These are phyloP conservation scores for Ceratocystis alfenasii DNA, from an alignment of 2,329 filamentous ascomycete genomes.

Conservation along the genomic window DNA sequence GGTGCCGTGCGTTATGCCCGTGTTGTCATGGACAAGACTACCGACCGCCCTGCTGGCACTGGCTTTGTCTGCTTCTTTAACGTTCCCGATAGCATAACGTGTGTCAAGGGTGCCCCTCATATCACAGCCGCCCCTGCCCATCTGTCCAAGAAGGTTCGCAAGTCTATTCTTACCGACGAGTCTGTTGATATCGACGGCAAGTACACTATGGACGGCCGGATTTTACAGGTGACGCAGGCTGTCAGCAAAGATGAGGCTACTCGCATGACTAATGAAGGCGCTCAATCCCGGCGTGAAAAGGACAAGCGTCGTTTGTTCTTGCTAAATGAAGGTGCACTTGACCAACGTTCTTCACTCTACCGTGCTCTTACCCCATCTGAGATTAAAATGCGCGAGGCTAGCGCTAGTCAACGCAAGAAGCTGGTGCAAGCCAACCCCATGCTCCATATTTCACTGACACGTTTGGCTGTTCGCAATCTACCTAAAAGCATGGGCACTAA, in stretches of 20 bases:
- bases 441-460: slow-evolving; percentile 76
- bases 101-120: slow-evolving; percentile 63
- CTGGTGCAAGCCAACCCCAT: slow-evolving; percentile 85
- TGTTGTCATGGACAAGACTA: slow-evolving; percentile 75
- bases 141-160: slow-evolving; percentile 42
- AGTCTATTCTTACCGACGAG: slow-evolving; percentile 81
- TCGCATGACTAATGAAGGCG: slow-evolving; percentile 58
- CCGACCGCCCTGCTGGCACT: slow-evolving; percentile 78
- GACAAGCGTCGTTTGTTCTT: slow-evolving; percentile 88
- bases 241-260: slow-evolving; percentile 73
- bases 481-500: slow-evolving; percentile 74
- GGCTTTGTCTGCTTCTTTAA: slow-evolving; percentile 91
- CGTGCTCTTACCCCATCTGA: slow-evolving; percentile 65
- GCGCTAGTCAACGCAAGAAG: slow-evolving; percentile 73
- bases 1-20: slow-evolving; percentile 82
- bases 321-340: slow-evolving; percentile 72
- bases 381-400: slow-evolving; percentile 77
- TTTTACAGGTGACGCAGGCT: slow-evolving; percentile 72
- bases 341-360: slow-evolving; percentile 65
- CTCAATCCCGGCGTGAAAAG: slow-evolving; percentile 52
- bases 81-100: slow-evolving; percentile 59
- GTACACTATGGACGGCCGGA: slow-evolving; percentile 83
- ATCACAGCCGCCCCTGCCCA: slow-evolving; percentile 30
- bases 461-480: slow-evolving; percentile 83
- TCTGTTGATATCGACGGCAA: slow-evolving; percentile 65